Base-by-base conservation (phyloP, 164 flowering plant species). In the Dillenia turbinata region DNA sequence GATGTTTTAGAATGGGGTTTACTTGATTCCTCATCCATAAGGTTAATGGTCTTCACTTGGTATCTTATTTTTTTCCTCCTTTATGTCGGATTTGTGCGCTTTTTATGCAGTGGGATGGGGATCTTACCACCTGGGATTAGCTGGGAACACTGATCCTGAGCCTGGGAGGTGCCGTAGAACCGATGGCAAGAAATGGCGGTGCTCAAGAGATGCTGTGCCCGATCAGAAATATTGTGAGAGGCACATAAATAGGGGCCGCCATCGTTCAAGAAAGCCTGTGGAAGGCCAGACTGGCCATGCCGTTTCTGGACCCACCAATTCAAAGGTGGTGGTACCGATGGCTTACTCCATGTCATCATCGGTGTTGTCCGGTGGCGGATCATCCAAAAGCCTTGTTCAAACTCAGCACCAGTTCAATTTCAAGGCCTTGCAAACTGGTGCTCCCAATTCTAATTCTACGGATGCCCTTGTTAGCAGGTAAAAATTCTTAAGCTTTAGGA, bases 211-310 rank as follows among this genome's bases (percentile, higher is more conserved):
- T 54, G 96, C 96, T 2, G 97, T 91, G 67, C 80, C 90, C 33
- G 98, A 89, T 63, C 95, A 89, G 72, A 94, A 89, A 61, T 94
- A 91, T 65, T 94, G 98, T 56, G 98, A 94, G 75, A 81, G 97
- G 73, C 98, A 94, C 79, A 83, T 91, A 71, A 90, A 91, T 80
- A 78, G 97, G 49, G 95, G 95, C 77, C 96, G 97, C 74, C 96
- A 93, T 73, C 96, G 97, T 93, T 93, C 98, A 90, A 93, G 98
- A 94, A 94, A 91, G 98, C 96, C 90, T 91, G 97, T 94, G 97
- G 98, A 91, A 94, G 89, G 90, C 83, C 96, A 82, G 59, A 71
- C 78, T 64, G 92, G 88, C 92, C 87, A 85, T 68, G 76, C 88
- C 69, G 71, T 73, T 69, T 63, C 88, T 59, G 86, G 78, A 54